Percentiles rank a stretch among this genome's conserved stretches.
Conservation (phyloP, 2,329 filamentous ascomycete species). For the Talaromyces sp. region DNA sequence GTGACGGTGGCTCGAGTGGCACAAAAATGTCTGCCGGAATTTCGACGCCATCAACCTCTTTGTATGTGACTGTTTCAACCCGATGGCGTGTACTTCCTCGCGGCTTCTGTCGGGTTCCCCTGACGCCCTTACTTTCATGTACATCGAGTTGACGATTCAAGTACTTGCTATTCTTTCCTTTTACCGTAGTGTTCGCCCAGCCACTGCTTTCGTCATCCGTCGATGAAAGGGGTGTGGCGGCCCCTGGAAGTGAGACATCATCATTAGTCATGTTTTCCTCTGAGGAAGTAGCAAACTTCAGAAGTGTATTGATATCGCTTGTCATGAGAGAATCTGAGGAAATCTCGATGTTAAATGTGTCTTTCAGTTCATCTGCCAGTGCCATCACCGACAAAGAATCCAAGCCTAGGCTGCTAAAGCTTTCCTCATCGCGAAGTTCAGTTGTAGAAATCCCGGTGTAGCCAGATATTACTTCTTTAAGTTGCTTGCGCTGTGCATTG, state of each 20-base stretch:
- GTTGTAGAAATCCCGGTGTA: not conserved
- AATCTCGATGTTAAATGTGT: not conserved
- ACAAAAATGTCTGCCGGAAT: not conserved
- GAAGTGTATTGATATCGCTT: not conserved
- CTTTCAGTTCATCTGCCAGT: not conserved
- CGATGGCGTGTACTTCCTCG: not conserved
- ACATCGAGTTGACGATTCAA: not conserved
- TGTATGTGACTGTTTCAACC: not conserved
- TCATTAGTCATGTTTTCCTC: not conserved
- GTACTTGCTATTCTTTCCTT: not conserved
- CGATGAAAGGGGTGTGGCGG: not conserved
- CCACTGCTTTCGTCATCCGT: not conserved
- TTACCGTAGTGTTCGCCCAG: not conserved
- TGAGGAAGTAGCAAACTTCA: not conserved
- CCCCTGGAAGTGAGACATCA: not conserved
- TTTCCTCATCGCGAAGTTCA: not conserved
- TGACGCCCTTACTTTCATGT: not conserved
- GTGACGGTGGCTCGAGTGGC: not conserved
- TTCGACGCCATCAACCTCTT: not conserved
- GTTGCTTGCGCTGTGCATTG: not conserved
- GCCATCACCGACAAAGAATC: not conserved
- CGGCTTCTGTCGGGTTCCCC: not conserved
- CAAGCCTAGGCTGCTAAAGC: not conserved
- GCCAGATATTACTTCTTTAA: not conserved
- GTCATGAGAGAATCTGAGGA: not conserved